phyloP scores from a whole-genome alignment of 2,329 filamentous ascomycete species.

The Lecanicillium sp. region DNA sequence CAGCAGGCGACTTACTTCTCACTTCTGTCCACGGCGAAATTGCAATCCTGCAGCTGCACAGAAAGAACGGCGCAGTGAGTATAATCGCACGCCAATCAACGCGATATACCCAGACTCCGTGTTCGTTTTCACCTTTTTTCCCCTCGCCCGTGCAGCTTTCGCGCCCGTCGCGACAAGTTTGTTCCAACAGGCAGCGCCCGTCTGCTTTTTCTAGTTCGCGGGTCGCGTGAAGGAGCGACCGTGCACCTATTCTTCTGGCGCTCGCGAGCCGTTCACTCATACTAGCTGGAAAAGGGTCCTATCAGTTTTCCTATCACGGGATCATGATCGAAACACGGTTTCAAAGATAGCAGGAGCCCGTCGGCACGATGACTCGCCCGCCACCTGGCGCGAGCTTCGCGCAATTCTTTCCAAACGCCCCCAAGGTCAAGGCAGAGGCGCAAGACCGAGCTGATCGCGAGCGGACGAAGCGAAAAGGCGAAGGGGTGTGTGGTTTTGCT shows the following conservation, averaged over 20 bases:
- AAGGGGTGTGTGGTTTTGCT: constrained; percentile 16
- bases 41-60: neutral
- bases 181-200: too few relatives aligned
- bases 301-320: constrained; percentile 26
- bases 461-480: constrained; percentile 17
- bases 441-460: constrained; percentile 28
- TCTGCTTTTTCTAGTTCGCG: constrained; percentile 3
- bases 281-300: constrained; percentile 15
- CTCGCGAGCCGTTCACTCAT: constrained; percentile 5
- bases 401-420: constrained; percentile 77
- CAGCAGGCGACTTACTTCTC: neutral
- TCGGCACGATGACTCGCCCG: constrained; percentile 68
- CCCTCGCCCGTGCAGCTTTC: too few relatives aligned
- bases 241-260: neutral
- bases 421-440: constrained; percentile 48
- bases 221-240: constrained; percentile 8
- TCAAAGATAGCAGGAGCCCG: constrained; percentile 42
- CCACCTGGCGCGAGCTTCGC: constrained; percentile 68
- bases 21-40: constrained; percentile 1
- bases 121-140: too few relatives aligned
- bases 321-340: constrained; percentile 49
- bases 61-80: too few relatives aligned
- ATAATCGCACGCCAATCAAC: too few relatives aligned
- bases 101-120: too few relatives aligned
- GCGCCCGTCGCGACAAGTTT: too few relatives aligned